Percentiles rank a stretch among this genome's conserved stretches.
Conservation (phyloP, 306 rosid species). For the Glycine soja region DNA sequence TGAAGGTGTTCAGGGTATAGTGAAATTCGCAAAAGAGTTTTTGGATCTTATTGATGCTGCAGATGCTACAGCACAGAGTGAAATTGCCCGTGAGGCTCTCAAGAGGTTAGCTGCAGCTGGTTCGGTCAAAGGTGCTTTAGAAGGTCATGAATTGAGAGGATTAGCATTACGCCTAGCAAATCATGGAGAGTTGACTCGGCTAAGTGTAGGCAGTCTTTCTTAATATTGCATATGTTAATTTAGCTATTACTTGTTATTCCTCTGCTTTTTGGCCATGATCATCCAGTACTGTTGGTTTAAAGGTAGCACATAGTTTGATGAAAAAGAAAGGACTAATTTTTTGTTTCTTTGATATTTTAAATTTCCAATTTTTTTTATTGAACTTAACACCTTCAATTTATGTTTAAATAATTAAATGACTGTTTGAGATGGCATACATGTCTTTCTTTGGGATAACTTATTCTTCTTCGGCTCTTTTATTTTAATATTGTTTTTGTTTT, state of each 20-base stretch:
- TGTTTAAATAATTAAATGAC: conserved; percentile 28
- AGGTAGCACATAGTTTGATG: background rate
- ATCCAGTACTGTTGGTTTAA: background rate
- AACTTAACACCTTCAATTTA: background rate
- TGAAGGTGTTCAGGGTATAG: conserved; percentile 96
- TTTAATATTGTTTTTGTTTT: background rate
- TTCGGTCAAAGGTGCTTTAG: conserved; percentile 92
- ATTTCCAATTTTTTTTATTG: conserved; percentile 5
- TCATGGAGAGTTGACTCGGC: conserved; percentile 95
- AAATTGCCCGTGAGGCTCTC: conserved; percentile 97
- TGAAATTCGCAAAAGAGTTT: conserved; percentile 91
- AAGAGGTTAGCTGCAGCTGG: conserved; percentile 97
- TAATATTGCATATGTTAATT: conserved; percentile 8
- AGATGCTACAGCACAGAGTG: conserved; percentile 98
- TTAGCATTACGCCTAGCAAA: conserved; percentile 91
- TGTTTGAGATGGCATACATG: background rate
- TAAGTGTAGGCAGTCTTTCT: conserved; percentile 68
- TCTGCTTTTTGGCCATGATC: conserved; percentile 19
- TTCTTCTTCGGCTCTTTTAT: conserved; percentile 26
- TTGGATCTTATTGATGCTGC: conserved; percentile 98
- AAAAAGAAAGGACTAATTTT: background rate
- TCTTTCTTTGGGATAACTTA: conserved; percentile 29
- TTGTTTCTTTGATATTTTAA: conserved; percentile 7
- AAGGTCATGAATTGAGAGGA: conserved; percentile 92
- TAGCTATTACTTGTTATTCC: background rate